A percentile compares a stretch with the other conserved stretches of the same genome.
Evolutionary conservation across 257 asterid genomes (phyloP).

Genomic region (Voacanga thouarsii): DNA sequence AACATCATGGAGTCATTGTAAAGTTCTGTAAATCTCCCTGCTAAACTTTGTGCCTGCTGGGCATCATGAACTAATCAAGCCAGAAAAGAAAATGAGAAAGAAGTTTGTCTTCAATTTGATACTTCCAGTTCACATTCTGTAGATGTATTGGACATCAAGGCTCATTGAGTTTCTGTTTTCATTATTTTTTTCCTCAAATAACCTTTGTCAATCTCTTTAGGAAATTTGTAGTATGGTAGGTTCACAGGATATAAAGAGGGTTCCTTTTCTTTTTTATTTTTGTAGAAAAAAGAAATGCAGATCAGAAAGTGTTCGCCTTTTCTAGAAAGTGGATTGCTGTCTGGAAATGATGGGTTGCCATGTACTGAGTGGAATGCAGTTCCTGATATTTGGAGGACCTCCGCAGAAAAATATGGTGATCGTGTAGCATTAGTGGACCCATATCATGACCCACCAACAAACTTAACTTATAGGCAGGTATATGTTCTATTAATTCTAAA

Average conservation of each 20-base stretch:
- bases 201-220: neutral
- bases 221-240: conserved; percentile 6
- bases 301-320: conserved; percentile 69
- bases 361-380: conserved; percentile 67
- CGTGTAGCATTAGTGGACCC: conserved; percentile 69
- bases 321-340: conserved; percentile 47
- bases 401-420: conserved; percentile 79
- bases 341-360: conserved; percentile 40
- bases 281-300: conserved; percentile 44
- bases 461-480: conserved; percentile 76
- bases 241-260: neutral
- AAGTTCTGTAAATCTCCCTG: neutral
- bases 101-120: neutral
- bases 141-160: neutral
- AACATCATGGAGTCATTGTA: neutral
- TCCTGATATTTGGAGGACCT: conserved; percentile 88
- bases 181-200: neutral
- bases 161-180: neutral
- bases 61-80: neutral
- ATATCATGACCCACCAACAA: conserved; percentile 87
- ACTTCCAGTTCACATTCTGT: neutral
- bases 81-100: neutral
- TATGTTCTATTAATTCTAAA: conserved; percentile 2
- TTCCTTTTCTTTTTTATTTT: conserved; percentile 7
- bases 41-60: neutral